Percentiles rank a stretch among this genome's conserved stretches.
Conservation (phyloP, 2,329 filamentous ascomycete species). For the Aureobasidium sp. region DNA sequence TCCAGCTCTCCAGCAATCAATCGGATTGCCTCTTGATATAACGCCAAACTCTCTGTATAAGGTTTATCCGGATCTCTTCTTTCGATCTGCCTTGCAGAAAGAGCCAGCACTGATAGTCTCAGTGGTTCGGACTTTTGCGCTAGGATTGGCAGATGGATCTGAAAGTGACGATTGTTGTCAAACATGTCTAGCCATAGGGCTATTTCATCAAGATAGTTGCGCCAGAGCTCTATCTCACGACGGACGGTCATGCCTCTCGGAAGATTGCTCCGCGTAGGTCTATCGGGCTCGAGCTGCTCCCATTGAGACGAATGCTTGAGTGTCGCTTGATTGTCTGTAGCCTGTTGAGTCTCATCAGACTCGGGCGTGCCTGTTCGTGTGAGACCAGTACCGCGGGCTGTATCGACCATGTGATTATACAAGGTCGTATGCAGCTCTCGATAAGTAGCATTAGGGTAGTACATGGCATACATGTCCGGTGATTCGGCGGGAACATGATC, state of each 20-base stretch:
- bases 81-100: constrained; percentile 46
- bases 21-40: constrained; percentile 46
- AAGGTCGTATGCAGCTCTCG: constrained; percentile 23
- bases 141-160: constrained; percentile 41
- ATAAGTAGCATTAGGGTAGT: constrained; percentile 24
- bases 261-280: constrained; percentile 18
- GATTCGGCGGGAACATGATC: constrained; percentile 13
- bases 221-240: constrained; percentile 23
- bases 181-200: constrained; percentile 52
- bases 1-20: constrained; percentile 35
- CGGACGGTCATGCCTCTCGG: constrained; percentile 21
- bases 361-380: constrained; percentile 21
- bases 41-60: constrained; percentile 41
- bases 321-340: neutral
- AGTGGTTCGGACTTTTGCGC: constrained; percentile 38
- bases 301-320: neutral
- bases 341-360: constrained; percentile 3
- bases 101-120: constrained; percentile 43
- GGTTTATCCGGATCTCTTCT: constrained; percentile 37
- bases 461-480: constrained; percentile 24
- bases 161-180: constrained; percentile 44
- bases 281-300: neutral
- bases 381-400: constrained; percentile 22
- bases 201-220: constrained; percentile 44
- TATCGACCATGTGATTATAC: constrained; percentile 24